Evolutionary conservation across 2,329 filamentous ascomycete species (phyloP), one percentile per base, ranked within the genome.

Genomic region (Neofusicoccum sp.): DNA sequence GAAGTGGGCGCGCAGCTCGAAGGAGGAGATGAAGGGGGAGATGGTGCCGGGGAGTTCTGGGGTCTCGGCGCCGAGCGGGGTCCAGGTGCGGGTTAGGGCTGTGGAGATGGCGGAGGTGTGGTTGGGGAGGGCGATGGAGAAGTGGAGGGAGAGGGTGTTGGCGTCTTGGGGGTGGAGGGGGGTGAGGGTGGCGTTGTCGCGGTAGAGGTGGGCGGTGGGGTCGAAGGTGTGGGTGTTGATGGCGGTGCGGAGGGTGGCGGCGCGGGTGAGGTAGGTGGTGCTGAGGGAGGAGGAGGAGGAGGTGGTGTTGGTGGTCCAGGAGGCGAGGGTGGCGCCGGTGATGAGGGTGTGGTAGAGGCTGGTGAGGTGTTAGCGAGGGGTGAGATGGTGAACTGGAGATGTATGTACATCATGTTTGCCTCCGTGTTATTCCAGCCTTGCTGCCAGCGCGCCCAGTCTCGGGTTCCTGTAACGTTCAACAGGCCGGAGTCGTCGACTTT

Each of bases 1-100:
- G 4, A 86, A 73, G 65, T 86, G 85, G 1, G 78, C 84, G 68
- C 83, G 81, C 28, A 87, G 76, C 66, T 88, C 85, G 64, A 86
- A 82, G 12, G 79, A 82, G 7, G 80, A 80, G 57, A 85, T 82
- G 68, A 86, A 87, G 0, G 83, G 82, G 1, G 80, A 82, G 34
- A 87, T 77, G 64, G 86, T 85, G 3, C 79, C 79, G 0, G 82
- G 81, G 0, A 86, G 75, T 64, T 87, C 84, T 0, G 84, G 84
- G 0, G 79, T 74, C 12, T 81, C 75, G 2, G 85, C 78, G 6
- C 84, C 84, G 53, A 85, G 81, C 3, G 78, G 75, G 0, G 76
- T 80, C 84, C 84, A 86, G 68, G 84, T 85, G 6, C 75, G 66
- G 1, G 76, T 76, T 3, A 86, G 75, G 11, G 69, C 71, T 2